Evolutionary conservation across 148 eudicot species (phyloP).

Genomic region (Chenopodium suecicum): DNA sequence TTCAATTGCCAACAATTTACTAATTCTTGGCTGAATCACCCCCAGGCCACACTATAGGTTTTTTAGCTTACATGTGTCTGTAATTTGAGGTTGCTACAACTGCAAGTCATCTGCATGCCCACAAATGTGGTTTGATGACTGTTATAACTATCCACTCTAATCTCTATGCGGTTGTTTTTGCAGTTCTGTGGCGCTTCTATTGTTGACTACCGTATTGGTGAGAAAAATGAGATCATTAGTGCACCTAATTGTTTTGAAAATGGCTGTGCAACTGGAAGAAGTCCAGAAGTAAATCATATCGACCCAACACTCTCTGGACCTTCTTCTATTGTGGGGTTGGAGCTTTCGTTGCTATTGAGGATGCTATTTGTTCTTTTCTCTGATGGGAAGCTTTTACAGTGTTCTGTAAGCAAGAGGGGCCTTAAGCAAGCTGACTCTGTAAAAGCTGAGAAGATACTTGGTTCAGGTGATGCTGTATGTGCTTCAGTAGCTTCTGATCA

Average conservation of each 20-base stretch:
- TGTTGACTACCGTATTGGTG: conserved; percentile 44
- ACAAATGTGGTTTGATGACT: not conserved
- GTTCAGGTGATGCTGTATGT: conserved; percentile 78
- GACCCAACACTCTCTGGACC: conserved; percentile 35
- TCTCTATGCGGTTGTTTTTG: conserved; percentile 21
- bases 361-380: conserved; percentile 63
- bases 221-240: conserved; percentile 39
- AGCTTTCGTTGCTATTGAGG: conserved; percentile 55
- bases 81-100: not conserved
- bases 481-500: conserved; percentile 76
- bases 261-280: conserved; percentile 50
- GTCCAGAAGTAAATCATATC: conserved; percentile 33
- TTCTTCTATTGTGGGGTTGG: conserved; percentile 61
- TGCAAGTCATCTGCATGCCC: not conserved
- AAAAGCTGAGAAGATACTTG: conserved; percentile 66
- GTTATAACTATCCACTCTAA: not conserved
- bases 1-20: not conserved
- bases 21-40: not conserved
- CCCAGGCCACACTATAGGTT: not conserved
- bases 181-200: conserved; percentile 85
- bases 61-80: not conserved
- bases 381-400: conserved; percentile 69
- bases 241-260: conserved; percentile 41
- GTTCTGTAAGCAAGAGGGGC: conserved; percentile 86
- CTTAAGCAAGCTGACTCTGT: conserved; percentile 69